Percentiles rank a stretch among this genome's conserved stretches.
phyloP scores from a whole-genome alignment of 805 yeast genomes.

The Saccharomyces paradoxus region DNA sequence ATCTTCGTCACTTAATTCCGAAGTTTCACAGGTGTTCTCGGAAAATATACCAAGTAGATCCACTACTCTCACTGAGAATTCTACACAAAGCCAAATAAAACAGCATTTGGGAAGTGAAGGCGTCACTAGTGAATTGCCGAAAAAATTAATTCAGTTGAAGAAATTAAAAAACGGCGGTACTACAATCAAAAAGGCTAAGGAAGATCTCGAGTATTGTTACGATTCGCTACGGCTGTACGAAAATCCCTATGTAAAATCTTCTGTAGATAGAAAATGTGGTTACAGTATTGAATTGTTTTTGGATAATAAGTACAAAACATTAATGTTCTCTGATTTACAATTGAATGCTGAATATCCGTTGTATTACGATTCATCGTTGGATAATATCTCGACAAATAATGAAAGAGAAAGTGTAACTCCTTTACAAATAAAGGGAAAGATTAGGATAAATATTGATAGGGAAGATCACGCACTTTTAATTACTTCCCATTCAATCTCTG shows the following conservation, averaged over 20 bases:
- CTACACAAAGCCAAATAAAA: not conserved
- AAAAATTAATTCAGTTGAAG: slow-evolving; percentile 9
- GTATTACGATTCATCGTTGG: not conserved
- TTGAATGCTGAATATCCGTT: not conserved
- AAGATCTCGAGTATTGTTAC: slow-evolving; percentile 12
- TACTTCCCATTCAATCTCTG: slow-evolving; percentile 7
- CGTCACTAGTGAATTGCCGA: not conserved
- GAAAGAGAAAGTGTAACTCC: not conserved
- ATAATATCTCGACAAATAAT: not conserved
- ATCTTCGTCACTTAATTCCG: not conserved
- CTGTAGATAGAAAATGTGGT: slow-evolving; percentile 7
- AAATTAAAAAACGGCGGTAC: slow-evolving; percentile 16
- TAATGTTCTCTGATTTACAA: slow-evolving; percentile 12
- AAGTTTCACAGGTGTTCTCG: not conserved
- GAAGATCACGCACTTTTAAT: slow-evolving; percentile 5
- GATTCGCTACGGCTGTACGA: slow-evolving; percentile 9
- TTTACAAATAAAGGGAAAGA: slow-evolving; percentile 3
- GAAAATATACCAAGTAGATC: not conserved
- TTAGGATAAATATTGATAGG: slow-evolving; percentile 2
- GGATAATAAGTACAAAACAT: slow-evolving; percentile 7
- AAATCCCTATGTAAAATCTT: slow-evolving; percentile 11
- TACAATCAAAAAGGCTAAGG: slow-evolving; percentile 13
- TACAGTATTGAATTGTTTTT: slow-evolving; percentile 10
- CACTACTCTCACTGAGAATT: not conserved
- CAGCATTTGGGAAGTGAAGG: not conserved